Evolutionary conservation across 2,329 filamentous ascomycete species (phyloP).

Genomic region (Venturia nashicola): DNA sequence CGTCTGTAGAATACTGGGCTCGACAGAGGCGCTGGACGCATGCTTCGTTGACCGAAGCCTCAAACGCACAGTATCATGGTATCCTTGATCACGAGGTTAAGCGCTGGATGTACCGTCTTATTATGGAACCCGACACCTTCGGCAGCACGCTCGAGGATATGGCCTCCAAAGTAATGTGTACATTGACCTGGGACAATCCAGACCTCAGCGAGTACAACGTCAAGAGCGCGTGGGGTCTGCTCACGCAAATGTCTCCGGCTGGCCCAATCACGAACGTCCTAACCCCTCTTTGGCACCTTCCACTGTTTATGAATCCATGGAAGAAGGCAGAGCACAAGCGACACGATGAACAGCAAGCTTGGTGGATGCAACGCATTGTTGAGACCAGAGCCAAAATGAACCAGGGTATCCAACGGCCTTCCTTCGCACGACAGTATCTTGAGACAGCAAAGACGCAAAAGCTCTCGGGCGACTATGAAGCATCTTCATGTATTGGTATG

Average conservation of each 20-base stretch:
- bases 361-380: conserved; percentile 38
- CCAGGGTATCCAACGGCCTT: conserved; percentile 27
- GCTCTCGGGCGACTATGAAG: conserved; percentile 23
- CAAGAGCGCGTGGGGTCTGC: conserved; percentile 41
- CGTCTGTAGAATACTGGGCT: conserved; percentile 38
- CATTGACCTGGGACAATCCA: conserved; percentile 41
- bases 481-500: conserved; percentile 22
- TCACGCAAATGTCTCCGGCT: conserved; percentile 46
- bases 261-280: conserved; percentile 46
- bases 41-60: conserved; percentile 35
- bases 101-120: conserved; percentile 37
- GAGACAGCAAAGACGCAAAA: conserved; percentile 25
- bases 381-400: conserved; percentile 28
- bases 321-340: conserved; percentile 40
- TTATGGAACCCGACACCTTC: conserved; percentile 40
- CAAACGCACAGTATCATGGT: conserved; percentile 32
- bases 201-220: conserved; percentile 36
- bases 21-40: conserved; percentile 42
- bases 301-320: conserved; percentile 40
- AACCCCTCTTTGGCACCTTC: conserved; percentile 42
- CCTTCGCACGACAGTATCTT: conserved; percentile 31
- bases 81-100: conserved; percentile 42
- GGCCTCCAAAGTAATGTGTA: conserved; percentile 45
- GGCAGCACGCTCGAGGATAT: conserved; percentile 41
- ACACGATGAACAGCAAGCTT: conserved; percentile 40